A percentile compares a stretch with the other conserved stretches of the same genome.
phyloP scores from a whole-genome alignment of 495 filamentous ascomycete species.

The Daldinia caldariorum region DNA sequence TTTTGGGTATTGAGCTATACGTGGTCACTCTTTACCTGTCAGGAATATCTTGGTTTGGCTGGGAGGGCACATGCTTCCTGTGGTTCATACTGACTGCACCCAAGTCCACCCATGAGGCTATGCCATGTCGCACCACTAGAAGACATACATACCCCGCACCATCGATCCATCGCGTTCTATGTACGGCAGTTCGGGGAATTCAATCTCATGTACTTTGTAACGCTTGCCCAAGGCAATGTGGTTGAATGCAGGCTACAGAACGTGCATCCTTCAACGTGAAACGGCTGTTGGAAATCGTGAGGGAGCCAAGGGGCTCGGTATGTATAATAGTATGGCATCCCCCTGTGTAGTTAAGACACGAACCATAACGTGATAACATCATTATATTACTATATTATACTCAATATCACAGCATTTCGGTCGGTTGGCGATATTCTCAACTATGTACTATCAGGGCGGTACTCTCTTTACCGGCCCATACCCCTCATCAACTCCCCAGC shows the following conservation, averaged over 20 bases:
- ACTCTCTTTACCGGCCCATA: not conserved
- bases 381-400: not conserved
- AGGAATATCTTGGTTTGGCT: not conserved
- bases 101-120: slow-evolving; percentile 1
- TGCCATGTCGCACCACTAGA: slow-evolving; percentile 5
- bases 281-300: not conserved
- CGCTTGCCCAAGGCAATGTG: not conserved
- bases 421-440: not conserved
- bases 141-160: not conserved
- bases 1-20: not conserved
- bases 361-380: not conserved
- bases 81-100: not conserved
- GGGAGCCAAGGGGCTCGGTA: slow-evolving; percentile 14
- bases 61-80: not conserved
- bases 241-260: slow-evolving; percentile 6
- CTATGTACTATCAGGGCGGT: slow-evolving; percentile 7
- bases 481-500: not conserved
- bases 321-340: slow-evolving; percentile 4
- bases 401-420: not conserved
- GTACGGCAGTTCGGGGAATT: not conserved
- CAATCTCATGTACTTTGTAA: slow-evolving; percentile 6
- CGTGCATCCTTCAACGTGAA: not conserved
- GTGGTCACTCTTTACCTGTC: not conserved
- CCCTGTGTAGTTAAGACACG: not conserved
- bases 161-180: not conserved